Evolutionary conservation across 768 basidiomycete genomes (phyloP).

Genomic region (Pleurotus cornucopiae): DNA sequence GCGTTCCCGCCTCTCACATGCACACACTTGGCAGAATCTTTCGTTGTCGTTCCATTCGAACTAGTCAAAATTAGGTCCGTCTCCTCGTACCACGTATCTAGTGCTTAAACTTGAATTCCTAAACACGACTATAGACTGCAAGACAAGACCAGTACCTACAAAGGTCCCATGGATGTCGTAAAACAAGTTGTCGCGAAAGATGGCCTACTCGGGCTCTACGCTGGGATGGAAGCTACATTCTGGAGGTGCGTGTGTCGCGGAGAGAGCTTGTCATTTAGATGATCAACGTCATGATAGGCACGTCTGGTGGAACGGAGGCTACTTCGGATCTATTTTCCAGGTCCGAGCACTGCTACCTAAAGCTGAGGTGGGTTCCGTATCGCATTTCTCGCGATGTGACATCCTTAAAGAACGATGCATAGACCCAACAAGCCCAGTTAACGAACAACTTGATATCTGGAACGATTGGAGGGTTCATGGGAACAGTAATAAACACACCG

Average conservation of each 20-base stretch:
- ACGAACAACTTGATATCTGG: constrained; percentile 94
- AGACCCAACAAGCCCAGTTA: constrained; percentile 68
- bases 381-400: too few relatives aligned
- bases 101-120: too few relatives aligned
- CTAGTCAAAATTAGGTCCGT: constrained; percentile 82
- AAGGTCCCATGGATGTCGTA: constrained; percentile 90
- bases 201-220: constrained; percentile 82
- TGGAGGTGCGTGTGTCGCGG: constrained; percentile 67
- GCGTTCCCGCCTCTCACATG: neutral
- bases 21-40: constrained; percentile 50
- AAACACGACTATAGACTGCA: constrained; percentile 54
- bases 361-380: constrained; percentile 55
- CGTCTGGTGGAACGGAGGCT: constrained; percentile 92
- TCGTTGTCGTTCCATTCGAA: constrained; percentile 96
- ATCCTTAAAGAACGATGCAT: neutral
- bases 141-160: constrained; percentile 87
- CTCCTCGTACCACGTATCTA: neutral
- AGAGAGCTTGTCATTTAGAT: neutral
- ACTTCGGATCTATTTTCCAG: constrained; percentile 91
- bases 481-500: constrained; percentile 92
- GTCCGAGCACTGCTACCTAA: constrained; percentile 78
- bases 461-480: constrained; percentile 82
- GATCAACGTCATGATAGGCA: constrained; percentile 42
- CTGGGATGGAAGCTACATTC: constrained; percentile 96
- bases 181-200: constrained; percentile 72